Evolutionary conservation across 2,329 filamentous ascomycete species (phyloP), one percentile per base, ranked within the genome.

Genomic region (Chrysoporthe austroafricana): DNA sequence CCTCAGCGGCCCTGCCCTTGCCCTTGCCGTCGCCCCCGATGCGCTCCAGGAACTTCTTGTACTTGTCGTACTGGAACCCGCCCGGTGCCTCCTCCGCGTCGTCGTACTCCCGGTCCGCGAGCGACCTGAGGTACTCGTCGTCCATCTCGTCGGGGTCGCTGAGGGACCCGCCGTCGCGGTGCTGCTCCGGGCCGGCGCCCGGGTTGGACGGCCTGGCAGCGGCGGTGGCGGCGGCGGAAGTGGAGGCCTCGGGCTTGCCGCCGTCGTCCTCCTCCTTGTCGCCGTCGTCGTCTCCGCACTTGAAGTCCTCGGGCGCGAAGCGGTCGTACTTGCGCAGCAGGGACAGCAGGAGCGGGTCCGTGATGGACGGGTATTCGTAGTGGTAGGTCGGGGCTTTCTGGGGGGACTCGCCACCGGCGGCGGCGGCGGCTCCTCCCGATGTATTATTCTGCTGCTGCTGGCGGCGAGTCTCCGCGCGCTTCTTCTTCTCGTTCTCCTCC

Each of bases 101-200:
- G 18, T 66, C 66, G 44, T 69, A 69, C 4, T 69, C 68, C 58
- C 58, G 11, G 39, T 69, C 68, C 16, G 62, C 68, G 36, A 69
- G 58, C 6, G 68, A 65, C 65, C 56, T 67, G 50, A 69, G 68
- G 44, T 59, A 50, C 21, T 69, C 68, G 46, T 69, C 62, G 32
- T 67, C 59, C 36, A 46, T 46, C 44, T 36, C 46, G 3, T 36
- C 61, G 32, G 48, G 50, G 9, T 48, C 43, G 21, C 36, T 21
- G 21, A 54, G 44, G 5, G 18, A 21, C 2, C 21, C 16, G 36
- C 34, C 32, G 9, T 34, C 26, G 26, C 26, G 26, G 26, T 26
- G 26, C 26, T 26, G 26, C 26, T 0, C 26, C 26, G 0, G 26
- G 26, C 26, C 26, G 26, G 26, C 26, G 26, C 26, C 26, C 0